Percentiles rank a stretch among this genome's conserved stretches.
Conservation (phyloP, 306 rosid species). For the Trifolium subterraneum region DNA sequence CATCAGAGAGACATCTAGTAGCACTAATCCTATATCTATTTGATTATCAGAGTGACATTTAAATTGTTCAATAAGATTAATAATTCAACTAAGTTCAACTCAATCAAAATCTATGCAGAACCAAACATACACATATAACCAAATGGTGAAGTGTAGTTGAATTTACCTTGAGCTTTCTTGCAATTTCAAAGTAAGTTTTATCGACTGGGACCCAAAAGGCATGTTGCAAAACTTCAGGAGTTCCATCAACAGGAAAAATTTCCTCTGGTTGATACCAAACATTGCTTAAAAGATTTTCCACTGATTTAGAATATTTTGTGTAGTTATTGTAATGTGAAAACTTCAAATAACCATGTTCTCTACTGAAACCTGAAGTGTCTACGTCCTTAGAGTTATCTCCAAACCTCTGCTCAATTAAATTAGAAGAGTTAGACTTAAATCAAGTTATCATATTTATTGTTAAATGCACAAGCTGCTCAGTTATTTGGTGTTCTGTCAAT, state of each 20-base stretch:
- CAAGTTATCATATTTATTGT: not conserved
- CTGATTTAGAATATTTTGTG: slow-evolving; percentile 38
- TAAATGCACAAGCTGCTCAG: too few species aligned
- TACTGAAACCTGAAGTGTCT: slow-evolving; percentile 62
- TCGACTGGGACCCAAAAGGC: slow-evolving; percentile 69
- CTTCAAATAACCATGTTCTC: slow-evolving; percentile 53
- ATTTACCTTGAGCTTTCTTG: slow-evolving; percentile 59
- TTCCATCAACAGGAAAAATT: slow-evolving; percentile 64
- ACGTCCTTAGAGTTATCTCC: slow-evolving; percentile 65
- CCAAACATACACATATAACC: not conserved
- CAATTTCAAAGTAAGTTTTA: slow-evolving; percentile 46
- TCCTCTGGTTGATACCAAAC: slow-evolving; percentile 76
- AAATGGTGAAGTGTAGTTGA: too few species aligned
- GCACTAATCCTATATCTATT: too few species aligned
- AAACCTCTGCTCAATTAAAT: slow-evolving; percentile 49
- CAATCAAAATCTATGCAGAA: too few species aligned
- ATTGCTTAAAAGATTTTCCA: slow-evolving; percentile 58
- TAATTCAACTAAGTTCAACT: too few species aligned
- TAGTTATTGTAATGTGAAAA: slow-evolving; percentile 54
- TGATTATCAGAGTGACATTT: too few species aligned
- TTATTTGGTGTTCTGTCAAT: too few species aligned
- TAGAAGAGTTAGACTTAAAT: not conserved
- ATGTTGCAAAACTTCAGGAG: slow-evolving; percentile 65
- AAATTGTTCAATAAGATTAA: too few species aligned
- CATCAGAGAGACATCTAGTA: too few species aligned